Evolutionary conservation across 257 asterid genomes (phyloP).

Genomic region (Verbena officinalis): DNA sequence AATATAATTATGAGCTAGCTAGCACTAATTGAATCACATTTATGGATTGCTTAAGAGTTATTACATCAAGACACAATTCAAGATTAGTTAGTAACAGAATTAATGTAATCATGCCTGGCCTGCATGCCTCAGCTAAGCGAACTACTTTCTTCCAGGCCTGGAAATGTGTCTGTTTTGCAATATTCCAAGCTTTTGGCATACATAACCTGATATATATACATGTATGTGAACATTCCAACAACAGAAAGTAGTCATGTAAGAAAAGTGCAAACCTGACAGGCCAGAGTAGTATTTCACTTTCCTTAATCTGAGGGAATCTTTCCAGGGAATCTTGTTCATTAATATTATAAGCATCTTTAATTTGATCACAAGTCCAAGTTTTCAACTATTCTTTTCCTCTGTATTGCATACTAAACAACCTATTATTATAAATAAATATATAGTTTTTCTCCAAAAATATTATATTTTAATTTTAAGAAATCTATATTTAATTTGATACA

Average conservation of each 20-base stretch:
- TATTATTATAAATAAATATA: too few relatives aligned
- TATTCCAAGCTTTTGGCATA: conserved; percentile 46
- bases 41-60: conserved; percentile 42
- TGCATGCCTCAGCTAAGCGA: background rate
- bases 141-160: background rate
- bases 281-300: conserved; percentile 7
- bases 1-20: conserved; percentile 11
- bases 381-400: conserved; percentile 41
- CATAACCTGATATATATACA: conserved; percentile 25
- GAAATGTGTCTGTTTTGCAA: conserved; percentile 18
- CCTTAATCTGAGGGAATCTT: conserved; percentile 8
- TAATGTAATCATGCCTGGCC: conserved; percentile 27
- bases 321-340: conserved; percentile 5
- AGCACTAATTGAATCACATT: conserved; percentile 16
- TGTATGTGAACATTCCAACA: conserved; percentile 29
- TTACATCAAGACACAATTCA: conserved; percentile 26
- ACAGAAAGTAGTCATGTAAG: conserved; percentile 34
- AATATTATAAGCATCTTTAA: conserved; percentile 27
- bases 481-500: too few relatives aligned
- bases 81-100: conserved; percentile 21
- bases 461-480: too few relatives aligned
- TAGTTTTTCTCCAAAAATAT: too few relatives aligned
- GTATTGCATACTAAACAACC: conserved; percentile 11
- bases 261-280: conserved; percentile 29
- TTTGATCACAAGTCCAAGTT: conserved; percentile 26